Percentiles rank a stretch among this genome's conserved stretches.
Evolutionary conservation across 495 filamentous ascomycete genomes (phyloP).

Genomic region (Neurospora tetraspora): DNA sequence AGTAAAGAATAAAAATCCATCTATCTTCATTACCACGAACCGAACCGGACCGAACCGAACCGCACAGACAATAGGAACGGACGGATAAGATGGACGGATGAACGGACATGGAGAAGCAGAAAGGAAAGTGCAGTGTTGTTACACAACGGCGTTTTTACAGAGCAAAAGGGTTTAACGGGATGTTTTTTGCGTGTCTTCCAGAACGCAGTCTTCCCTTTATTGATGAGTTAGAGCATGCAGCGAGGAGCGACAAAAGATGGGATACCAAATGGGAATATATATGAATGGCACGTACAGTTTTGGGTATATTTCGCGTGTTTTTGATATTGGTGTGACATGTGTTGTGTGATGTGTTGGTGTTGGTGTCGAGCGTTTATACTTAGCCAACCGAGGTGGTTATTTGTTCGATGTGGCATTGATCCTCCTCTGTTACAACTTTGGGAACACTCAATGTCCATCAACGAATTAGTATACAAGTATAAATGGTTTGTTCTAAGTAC

Average conservation of each 20-base stretch:
- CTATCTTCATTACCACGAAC: neutral
- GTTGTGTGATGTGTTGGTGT: neutral
- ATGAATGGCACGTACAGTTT: neutral
- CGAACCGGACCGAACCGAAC: neutral
- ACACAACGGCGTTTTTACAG: neutral
- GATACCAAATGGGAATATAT: neutral
- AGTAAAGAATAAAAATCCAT: slow-evolving; percentile 35
- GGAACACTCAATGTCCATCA: neutral
- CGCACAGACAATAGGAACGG: neutral
- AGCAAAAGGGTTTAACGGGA: neutral
- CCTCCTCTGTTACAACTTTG: neutral
- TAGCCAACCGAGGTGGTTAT: neutral
- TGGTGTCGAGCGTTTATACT: neutral
- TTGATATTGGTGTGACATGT: no score
- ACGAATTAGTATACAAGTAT: neutral
- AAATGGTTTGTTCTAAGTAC: neutral
- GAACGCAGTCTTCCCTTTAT: neutral
- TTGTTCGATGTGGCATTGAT: neutral
- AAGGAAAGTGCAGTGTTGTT: neutral
- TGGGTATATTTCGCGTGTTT: neutral
- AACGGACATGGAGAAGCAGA: neutral
- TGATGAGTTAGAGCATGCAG: neutral
- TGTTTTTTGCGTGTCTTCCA: neutral
- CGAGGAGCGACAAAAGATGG: neutral
- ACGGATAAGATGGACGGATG: neutral